Evolutionary conservation across 2,329 filamentous ascomycete species (phyloP), one percentile per base, ranked within the genome.

Genomic region (Leptographium procerum): DNA sequence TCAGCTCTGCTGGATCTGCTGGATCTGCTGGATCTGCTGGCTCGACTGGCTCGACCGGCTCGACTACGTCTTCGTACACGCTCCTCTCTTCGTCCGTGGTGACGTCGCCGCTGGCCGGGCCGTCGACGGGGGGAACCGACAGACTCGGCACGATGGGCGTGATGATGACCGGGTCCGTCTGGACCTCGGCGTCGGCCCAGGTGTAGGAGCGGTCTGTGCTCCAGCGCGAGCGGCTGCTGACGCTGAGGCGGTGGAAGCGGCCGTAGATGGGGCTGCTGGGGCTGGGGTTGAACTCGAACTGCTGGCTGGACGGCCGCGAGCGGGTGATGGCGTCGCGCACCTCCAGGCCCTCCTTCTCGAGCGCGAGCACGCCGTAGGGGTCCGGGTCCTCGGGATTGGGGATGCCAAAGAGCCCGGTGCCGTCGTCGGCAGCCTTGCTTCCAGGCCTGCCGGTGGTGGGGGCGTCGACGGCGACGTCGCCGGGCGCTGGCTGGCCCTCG

Each of bases 321-420:
- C 63, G 68, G 1, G 69, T 72, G 1, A 66, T 68, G 1, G 71
- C 71, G 13, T 73, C 71, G 7, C 67, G 66, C 10, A 73, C 69
- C 6, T 69, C 69, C 1, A 73, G 59, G 0, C 71, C 71, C 55
- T 73, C 65, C 43, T 65, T 68, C 57, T 73, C 68, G 7, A 73
- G 63, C 0, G 71, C 71, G 1, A 65, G 58, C 2, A 73, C 71
- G 1, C 71, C 71, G 47, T 67, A 73, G 0, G 71, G 71, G 60
- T 73, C 71, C 0, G 71, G 70, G 43, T 73, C 71, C 16, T 68
- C 65, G 3, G 65, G 66, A 9, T 71, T 68, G 0, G 71, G 71
- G n/a, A 73, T 66, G 14, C 71, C 71, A 55, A 73, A 73, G 0
- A 70, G 33, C 40, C 28, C 9, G 19, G 7, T 19, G 26, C 47